Evolutionary conservation across 495 filamentous ascomycete species (phyloP).

Genomic region (Penicillium tannophilum): DNA sequence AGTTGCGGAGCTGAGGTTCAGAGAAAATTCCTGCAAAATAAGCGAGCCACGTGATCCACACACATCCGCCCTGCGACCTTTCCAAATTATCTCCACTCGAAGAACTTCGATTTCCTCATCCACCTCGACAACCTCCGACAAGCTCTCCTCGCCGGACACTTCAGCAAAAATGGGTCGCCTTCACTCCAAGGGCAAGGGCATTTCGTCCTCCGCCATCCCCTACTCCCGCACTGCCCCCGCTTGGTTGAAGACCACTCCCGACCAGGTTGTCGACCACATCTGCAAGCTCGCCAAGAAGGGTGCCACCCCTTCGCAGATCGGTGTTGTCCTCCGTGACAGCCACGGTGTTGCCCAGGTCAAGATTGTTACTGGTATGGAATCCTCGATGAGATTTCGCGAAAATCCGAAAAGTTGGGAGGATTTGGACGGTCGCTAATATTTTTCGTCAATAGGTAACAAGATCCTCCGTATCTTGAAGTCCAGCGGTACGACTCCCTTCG

Average conservation of each 20-base stretch:
- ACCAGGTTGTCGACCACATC: conserved; percentile 96
- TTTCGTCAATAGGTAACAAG: conserved; percentile 78
- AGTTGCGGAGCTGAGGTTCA: conserved; percentile 11
- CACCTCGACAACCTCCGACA: conserved; percentile 45
- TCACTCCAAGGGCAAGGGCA: conserved; percentile 99
- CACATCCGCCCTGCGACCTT: conserved; percentile 13
- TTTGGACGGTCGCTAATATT: conserved; percentile 27
- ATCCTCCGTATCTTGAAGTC: conserved; percentile 98
- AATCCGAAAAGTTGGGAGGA: conserved; percentile 3
- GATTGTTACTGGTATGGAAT: conserved; percentile 84
- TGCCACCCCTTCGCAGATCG: conserved; percentile 96
- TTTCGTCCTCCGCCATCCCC: conserved; percentile 88
- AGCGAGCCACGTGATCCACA: conserved; percentile 34
- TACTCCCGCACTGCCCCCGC: conserved; percentile 90
- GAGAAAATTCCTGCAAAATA: conserved; percentile 22
- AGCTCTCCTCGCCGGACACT: conserved; percentile 31
- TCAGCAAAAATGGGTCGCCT: conserved; percentile 83
- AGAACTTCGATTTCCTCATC: conserved; percentile 27
- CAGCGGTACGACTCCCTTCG: conserved; percentile 67
- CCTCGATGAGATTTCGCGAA: conserved; percentile 5
- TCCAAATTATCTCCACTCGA: conserved; percentile 17
- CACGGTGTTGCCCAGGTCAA: conserved; percentile 98
- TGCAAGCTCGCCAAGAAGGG: conserved; percentile 98
- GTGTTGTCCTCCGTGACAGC: conserved; percentile 94
- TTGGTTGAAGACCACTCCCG: conserved; percentile 90